Base-by-base conservation (phyloP, 1,284 basidiomycete species). In the Sphagnurus paluster region DNA sequence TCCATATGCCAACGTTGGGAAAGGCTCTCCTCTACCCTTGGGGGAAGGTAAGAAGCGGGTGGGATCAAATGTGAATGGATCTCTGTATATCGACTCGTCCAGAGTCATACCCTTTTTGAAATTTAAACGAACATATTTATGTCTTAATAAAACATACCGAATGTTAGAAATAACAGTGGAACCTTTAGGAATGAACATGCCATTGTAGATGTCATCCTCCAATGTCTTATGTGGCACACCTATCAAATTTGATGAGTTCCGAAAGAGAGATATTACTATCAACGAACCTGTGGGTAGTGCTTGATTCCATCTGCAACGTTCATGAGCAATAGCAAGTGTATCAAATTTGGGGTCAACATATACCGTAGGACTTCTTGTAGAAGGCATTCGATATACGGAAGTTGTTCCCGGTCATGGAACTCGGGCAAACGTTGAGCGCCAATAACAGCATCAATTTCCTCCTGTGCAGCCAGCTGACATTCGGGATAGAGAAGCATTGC, bases 401-500 rank as follows among this genome's bases (percentile, higher is more conserved):
- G 52, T 2, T 45, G 46, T 3, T 52, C 21, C 5, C 55, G 56
- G 21, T 49, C 67, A n/a, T 44, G 58, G 44, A 76, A 70, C 0
- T 60, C 64, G 1, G 77, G 77, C 3, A 77, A 58, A 19, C 75
- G 64, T 28, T 58, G 59, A 11, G 48, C 45, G 5, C 72, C 72
- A 34, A 75, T 50, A 26, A 75, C 68, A 2, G 52, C 24, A 45
- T 77, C 75, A 7, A 80, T 54, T 48, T 79, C 77, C 6, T 60
- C 10, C 55, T 77, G 76, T 0, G 72, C 77, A 39, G 61, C 67
- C 24, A 48, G 46, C 43, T 75, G 69, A 4, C 71, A 65, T 10
- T 72, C 62, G 0, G 77, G 77, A 54, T 75, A 57, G 33, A 67
- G 52, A 14, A 70, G 59, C 72, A 80, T 75, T 5, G 70, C 70